A percentile compares a stretch with the other conserved stretches of the same genome.
phyloP scores from a whole-genome alignment of 192 early-diverging fungal genomes.

The Backusella tuberculispora region DNA sequence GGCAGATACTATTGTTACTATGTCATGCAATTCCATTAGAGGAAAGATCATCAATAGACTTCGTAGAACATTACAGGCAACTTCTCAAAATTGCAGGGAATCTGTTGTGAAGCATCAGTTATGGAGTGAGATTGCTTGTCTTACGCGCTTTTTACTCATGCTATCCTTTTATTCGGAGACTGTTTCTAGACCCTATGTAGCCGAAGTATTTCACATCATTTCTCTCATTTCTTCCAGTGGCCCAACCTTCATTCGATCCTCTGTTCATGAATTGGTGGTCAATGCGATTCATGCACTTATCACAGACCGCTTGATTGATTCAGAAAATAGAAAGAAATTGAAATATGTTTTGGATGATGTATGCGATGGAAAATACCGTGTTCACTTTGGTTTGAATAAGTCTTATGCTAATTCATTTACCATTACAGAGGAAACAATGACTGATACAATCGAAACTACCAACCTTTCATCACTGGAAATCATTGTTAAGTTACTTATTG shows the following conservation, averaged over 20 bases:
- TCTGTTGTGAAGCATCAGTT: constrained; percentile 75
- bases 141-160: constrained; percentile 83
- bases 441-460: constrained; percentile 46
- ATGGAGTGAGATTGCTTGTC: constrained; percentile 86
- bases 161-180: constrained; percentile 78
- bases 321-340: constrained; percentile 54
- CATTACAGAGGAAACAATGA: constrained; percentile 52
- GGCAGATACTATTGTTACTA: constrained; percentile 80
- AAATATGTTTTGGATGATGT: constrained; percentile 72
- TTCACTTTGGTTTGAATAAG: constrained; percentile 73
- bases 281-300: constrained; percentile 84
- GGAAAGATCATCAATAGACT: constrained; percentile 78
- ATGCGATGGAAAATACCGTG: constrained; percentile 74
- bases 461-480: constrained; percentile 50
- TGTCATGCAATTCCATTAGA: constrained; percentile 71
- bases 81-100: constrained; percentile 65
- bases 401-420: constrained; percentile 67
- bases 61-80: constrained; percentile 71
- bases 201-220: constrained; percentile 83
- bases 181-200: constrained; percentile 72
- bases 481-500: constrained; percentile 63
- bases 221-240: constrained; percentile 83
- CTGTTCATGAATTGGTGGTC: constrained; percentile 87
- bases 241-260: constrained; percentile 75
- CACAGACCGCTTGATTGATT: constrained; percentile 52